Percentiles rank a stretch among this genome's conserved stretches.
Conservation (phyloP, 257 asterid genomes). For the Solanum ossicruentum region DNA sequence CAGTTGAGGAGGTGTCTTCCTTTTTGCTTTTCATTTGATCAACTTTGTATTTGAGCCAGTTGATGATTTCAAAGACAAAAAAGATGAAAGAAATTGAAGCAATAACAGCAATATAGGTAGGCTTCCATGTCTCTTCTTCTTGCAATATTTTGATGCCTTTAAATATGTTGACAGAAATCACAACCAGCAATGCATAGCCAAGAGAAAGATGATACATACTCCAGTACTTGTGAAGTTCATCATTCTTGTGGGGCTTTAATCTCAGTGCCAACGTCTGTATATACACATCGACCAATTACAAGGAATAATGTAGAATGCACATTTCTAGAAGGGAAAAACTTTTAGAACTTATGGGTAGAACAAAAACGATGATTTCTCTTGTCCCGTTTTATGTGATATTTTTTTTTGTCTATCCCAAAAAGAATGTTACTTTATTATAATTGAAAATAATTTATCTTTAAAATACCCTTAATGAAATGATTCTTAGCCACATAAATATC, state of each 20-base stretch:
- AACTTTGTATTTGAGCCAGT: background rate
- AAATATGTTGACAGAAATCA: background rate
- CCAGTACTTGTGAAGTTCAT: background rate
- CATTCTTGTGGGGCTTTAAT: background rate
- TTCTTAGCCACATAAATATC: too few relatives aligned
- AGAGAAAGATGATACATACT: background rate
- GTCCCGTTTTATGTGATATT: too few relatives aligned
- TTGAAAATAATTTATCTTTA: too few relatives aligned
- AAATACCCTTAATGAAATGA: too few relatives aligned
- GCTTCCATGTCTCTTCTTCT: background rate
- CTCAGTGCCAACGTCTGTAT: background rate
- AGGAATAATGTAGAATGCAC: too few relatives aligned
- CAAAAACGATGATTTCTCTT: too few relatives aligned
- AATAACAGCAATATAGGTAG: background rate
- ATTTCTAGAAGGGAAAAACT: background rate
- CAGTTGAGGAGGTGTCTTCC: background rate
- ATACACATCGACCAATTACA: background rate
- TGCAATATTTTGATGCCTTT: background rate
- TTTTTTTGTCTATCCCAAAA: too few relatives aligned
- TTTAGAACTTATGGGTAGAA: background rate
- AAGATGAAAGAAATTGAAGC: background rate
- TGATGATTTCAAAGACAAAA: background rate
- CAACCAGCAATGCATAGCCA: background rate
- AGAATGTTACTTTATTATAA: too few relatives aligned
- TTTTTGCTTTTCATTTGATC: background rate